These are phyloP conservation scores for Hibiscus syriacus DNA, from an alignment of 345 rosid species.

Conservation along the genomic window DNA sequence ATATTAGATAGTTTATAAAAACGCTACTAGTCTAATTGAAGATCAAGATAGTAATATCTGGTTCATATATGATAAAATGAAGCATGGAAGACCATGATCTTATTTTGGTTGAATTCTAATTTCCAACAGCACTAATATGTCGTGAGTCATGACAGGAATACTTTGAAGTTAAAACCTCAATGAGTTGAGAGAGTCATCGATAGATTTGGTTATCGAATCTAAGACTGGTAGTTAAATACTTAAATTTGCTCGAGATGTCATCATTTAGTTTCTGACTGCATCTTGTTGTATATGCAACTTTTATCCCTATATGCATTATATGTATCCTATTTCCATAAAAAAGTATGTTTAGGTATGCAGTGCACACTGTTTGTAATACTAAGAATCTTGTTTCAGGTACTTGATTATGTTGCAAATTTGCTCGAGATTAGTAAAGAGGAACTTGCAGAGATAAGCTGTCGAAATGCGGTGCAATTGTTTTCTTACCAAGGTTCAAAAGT, in stretches of 20 bases:
- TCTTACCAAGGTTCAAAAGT: constrained; percentile 52
- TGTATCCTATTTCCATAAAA: not conserved
- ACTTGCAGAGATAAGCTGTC: constrained; percentile 55
- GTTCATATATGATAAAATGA: not conserved
- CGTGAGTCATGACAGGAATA: not conserved
- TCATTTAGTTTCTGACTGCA: not conserved
- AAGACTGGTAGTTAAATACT: not conserved
- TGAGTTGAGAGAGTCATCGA: not conserved
- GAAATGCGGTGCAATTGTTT: constrained; percentile 53
- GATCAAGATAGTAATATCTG: not conserved
- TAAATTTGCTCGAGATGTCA: not conserved
- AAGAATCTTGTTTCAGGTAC: constrained; percentile 34
- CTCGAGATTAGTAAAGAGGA: constrained; percentile 56
- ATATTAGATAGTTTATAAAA: not conserved
- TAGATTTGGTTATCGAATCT: not conserved
- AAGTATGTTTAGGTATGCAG: not conserved
- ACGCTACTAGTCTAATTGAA: not conserved
- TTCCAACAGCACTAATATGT: too few relatives aligned
- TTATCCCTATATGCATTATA: not conserved
- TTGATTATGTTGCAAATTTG: constrained; percentile 52
- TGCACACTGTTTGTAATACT: not conserved
- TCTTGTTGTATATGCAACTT: not conserved
- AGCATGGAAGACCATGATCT: not conserved
- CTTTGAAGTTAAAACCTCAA: not conserved
- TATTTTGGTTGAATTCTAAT: not conserved